Evolutionary conservation across 768 basidiomycete species (phyloP).

Genomic region (Megacollybia marginata): DNA sequence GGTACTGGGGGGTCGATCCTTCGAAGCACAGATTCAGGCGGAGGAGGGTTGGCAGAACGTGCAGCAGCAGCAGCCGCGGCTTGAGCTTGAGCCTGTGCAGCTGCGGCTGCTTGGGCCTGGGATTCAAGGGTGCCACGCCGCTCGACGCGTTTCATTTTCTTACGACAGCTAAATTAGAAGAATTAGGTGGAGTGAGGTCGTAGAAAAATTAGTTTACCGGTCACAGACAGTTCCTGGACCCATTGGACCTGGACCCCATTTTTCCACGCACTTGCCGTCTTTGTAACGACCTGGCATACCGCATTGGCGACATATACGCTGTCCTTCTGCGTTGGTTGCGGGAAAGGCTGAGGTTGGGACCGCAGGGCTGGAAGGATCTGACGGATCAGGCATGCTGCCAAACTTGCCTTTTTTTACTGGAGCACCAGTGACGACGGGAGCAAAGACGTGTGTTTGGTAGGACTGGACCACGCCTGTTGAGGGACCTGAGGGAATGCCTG

Average conservation of each 20-base stretch:
- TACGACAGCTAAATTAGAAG: conserved; percentile 51
- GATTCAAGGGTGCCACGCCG: conserved; percentile 58
- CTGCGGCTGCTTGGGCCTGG: conserved; percentile 15
- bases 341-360: conserved; percentile 27
- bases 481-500: neutral
- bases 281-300: conserved; percentile 70
- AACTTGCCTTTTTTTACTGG: conserved; percentile 62
- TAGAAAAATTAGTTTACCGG: conserved; percentile 33
- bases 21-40: too few relatives aligned
- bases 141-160: conserved; percentile 84
- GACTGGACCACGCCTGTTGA: conserved; percentile 22
- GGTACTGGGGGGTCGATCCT: too few relatives aligned
- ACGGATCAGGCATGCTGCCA: conserved; percentile 5
- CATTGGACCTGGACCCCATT: conserved; percentile 81
- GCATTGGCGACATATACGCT: conserved; percentile 73
- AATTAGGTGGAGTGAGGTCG: neutral
- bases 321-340: conserved; percentile 52
- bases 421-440: conserved; percentile 66
- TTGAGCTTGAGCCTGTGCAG: conserved; percentile 7
- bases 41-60: too few relatives aligned
- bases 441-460: conserved; percentile 66
- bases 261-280: conserved; percentile 81
- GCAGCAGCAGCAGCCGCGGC: conserved; percentile 1
- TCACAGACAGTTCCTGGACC: conserved; percentile 83
- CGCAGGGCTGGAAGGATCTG: conserved; percentile 3